Conservation (phyloP, 163 green algal genomes). For the Scenedesmus sp. region DNA sequence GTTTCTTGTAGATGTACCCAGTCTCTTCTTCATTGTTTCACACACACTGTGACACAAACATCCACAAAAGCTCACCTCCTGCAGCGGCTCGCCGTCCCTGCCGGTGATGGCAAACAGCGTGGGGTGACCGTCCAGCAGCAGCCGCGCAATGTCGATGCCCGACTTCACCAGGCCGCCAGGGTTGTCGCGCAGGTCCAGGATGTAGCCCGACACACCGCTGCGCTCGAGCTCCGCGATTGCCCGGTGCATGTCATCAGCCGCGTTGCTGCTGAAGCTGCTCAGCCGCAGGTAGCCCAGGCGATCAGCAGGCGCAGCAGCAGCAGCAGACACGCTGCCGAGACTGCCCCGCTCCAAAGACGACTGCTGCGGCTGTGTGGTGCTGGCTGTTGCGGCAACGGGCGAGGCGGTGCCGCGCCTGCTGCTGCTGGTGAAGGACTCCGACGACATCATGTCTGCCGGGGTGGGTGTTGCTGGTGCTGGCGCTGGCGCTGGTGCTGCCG, state of each 20-base stretch:
- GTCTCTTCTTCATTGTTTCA: too few relatives aligned
- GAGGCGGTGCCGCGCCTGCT: background rate
- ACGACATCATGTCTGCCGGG: background rate
- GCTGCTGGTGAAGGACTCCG: background rate
- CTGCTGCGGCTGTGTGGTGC: background rate
- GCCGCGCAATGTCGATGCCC: slow-evolving; percentile 83
- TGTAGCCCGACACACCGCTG: slow-evolving; percentile 83
- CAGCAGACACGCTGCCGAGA: background rate
- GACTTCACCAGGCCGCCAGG: slow-evolving; percentile 70
- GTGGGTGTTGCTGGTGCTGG: background rate
- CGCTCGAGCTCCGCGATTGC: slow-evolving; percentile 85
- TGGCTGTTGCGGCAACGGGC: background rate
- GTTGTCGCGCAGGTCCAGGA: slow-evolving; percentile 96
- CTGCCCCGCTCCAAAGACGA: slow-evolving; percentile 25
- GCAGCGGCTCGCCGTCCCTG: slow-evolving; percentile 56
- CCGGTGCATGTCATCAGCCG: slow-evolving; percentile 80
- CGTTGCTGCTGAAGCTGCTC: slow-evolving; percentile 88
- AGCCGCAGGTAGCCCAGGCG: slow-evolving; percentile 89
- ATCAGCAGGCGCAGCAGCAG: background rate
- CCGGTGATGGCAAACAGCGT: slow-evolving; percentile 80
- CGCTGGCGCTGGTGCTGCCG: background rate
- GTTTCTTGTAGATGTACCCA: too few relatives aligned
- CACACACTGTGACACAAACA: background rate
- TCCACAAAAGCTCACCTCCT: slow-evolving; percentile 2
- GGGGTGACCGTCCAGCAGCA: slow-evolving; percentile 86